Evolutionary conservation across 805 yeast species (phyloP).

Genomic region (Ogataea pini): DNA sequence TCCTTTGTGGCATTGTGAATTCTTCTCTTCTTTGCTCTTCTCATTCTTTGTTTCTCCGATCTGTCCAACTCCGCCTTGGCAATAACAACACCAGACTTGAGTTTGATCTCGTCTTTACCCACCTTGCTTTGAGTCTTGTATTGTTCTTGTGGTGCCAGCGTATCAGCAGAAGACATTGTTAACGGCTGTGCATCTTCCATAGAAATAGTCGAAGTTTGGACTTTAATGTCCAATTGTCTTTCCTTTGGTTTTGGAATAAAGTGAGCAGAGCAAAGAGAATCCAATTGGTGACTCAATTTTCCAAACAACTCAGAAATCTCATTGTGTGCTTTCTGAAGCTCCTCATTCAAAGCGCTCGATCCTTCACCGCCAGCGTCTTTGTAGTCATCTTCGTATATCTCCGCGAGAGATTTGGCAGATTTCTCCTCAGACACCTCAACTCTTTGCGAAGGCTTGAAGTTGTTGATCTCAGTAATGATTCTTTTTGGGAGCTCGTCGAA

Average conservation of each 20-base stretch:
- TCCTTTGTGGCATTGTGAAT: conserved; percentile 37
- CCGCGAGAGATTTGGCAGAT: conserved; percentile 86
- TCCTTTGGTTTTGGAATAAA: conserved; percentile 89
- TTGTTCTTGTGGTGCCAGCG: conserved; percentile 94
- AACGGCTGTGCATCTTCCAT: conserved; percentile 98
- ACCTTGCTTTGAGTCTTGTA: conserved; percentile 51
- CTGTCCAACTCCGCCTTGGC: conserved; percentile 79
- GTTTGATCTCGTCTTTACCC: conserved; percentile 59
- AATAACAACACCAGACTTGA: conserved; percentile 77
- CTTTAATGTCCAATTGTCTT: conserved; percentile 76
- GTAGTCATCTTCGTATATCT: conserved; percentile 85
- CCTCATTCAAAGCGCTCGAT: conserved; percentile 52
- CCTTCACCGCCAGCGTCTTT: conserved; percentile 35
- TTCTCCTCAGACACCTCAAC: conserved; percentile 80
- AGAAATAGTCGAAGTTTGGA: conserved; percentile 75
- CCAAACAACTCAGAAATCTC: conserved; percentile 72
- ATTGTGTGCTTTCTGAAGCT: conserved; percentile 68
- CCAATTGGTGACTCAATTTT: conserved; percentile 68
- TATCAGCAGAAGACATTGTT: conserved; percentile 67
- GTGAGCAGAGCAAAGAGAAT: conserved; percentile 91
- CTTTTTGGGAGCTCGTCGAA: conserved; percentile 86
- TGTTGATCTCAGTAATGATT: conserved; percentile 63
- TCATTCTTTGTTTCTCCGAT: conserved; percentile 82
- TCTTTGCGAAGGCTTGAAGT: conserved; percentile 52
- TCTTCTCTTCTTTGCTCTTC: conserved; percentile 85